Conservation (phyloP, 129 eudicot genomes). For the Artemisia annua region DNA sequence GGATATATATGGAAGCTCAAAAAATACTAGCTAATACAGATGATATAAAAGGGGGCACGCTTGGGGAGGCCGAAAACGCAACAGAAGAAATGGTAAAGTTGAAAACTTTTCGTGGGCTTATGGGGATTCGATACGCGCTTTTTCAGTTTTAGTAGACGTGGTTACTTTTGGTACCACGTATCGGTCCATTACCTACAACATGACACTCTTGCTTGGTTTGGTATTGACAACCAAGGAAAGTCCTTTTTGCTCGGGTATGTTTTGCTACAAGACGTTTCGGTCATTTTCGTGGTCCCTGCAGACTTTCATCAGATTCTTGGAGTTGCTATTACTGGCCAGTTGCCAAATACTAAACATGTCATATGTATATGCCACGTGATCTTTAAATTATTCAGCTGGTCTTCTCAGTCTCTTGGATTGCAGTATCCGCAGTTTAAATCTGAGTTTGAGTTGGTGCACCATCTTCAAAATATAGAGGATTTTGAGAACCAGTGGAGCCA, state of each 20-base stretch:
- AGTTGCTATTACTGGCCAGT: slow-evolving; percentile 63
- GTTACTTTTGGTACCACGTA: slow-evolving; percentile 74
- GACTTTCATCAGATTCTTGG: slow-evolving; percentile 60
- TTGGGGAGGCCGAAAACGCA: slow-evolving; percentile 27
- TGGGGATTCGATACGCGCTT: slow-evolving; percentile 63
- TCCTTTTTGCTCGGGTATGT: slow-evolving; percentile 66
- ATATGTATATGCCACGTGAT: slow-evolving; percentile 52
- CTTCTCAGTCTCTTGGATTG: slow-evolving; percentile 49
- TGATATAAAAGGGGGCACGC: slow-evolving; percentile 64
- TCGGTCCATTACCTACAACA: slow-evolving; percentile 64
- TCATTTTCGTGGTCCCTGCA: slow-evolving; percentile 69
- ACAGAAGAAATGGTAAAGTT: slow-evolving; percentile 62
- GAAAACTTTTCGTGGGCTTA: slow-evolving; percentile 70
- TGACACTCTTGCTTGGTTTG: slow-evolving; percentile 76
- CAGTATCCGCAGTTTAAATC: slow-evolving; percentile 60
- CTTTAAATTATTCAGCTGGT: slow-evolving; percentile 58
- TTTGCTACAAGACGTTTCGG: slow-evolving; percentile 68
- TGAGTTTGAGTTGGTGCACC: slow-evolving; percentile 63
- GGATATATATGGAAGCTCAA: slow-evolving; percentile 69
- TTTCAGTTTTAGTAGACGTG: slow-evolving; percentile 69
- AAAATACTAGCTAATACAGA: slow-evolving; percentile 46
- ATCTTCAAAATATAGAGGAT: slow-evolving; percentile 61
- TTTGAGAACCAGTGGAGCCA: slow-evolving; percentile 84
- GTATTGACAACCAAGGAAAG: slow-evolving; percentile 68
- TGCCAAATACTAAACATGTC: slow-evolving; percentile 68